These are phyloP conservation scores for Sporobolus alterniflorus DNA, from an alignment of 202 grass and related monocot species.

Conservation along the genomic window DNA sequence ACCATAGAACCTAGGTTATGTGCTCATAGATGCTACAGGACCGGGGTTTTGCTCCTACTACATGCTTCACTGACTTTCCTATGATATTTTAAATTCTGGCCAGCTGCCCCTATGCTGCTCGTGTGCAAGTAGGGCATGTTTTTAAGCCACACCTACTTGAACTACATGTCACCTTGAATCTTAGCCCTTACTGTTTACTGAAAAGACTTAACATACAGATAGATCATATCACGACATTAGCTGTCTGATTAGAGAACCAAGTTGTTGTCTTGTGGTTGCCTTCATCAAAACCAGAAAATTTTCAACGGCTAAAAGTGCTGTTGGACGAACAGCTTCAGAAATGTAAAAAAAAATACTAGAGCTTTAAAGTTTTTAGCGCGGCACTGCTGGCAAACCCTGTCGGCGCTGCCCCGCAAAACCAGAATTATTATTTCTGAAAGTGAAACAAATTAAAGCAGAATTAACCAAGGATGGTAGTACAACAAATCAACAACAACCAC, in stretches of 20 bases:
- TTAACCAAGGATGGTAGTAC: neutral
- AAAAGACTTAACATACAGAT: constrained; percentile 23
- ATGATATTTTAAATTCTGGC: constrained; percentile 2
- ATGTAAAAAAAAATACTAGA: neutral
- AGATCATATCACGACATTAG: neutral
- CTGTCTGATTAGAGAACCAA: constrained; percentile 6
- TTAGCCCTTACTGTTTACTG: constrained; percentile 4
- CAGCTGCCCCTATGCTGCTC: neutral
- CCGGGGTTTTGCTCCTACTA: neutral
- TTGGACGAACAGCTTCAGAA: neutral
- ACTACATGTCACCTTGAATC: neutral
- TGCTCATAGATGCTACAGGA: neutral
- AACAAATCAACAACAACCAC: too few relatives aligned
- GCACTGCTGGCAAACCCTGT: neutral
- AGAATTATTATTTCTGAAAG: neutral
- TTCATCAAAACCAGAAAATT: neutral
- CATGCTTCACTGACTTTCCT: neutral
- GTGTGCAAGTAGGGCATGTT: constrained; percentile 19
- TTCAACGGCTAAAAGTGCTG: neutral
- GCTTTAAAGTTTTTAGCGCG: neutral
- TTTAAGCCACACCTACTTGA: constrained; percentile 21
- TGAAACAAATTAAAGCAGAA: neutral
- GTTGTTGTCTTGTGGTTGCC: constrained; percentile 3
- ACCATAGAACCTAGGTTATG: neutral
- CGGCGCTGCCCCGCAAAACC: neutral